Evolutionary conservation across 805 yeast species (phyloP).

Genomic region (Ogataea pilisensis): DNA sequence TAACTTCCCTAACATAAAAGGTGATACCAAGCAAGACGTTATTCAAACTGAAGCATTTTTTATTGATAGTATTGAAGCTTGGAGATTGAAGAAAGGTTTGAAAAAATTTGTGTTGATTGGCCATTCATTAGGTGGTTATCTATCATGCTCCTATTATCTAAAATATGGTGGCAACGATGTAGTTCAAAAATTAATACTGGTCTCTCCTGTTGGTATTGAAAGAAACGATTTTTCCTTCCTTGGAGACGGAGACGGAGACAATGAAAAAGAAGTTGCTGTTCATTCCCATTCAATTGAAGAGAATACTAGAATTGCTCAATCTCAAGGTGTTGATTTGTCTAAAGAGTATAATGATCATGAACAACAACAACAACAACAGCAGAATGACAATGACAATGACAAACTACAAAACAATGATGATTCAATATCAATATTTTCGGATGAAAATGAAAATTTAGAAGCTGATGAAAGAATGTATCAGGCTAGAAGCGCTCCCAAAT

Average conservation of each 20-base stretch:
- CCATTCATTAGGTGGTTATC: slow-evolving; percentile 77
- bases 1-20: slow-evolving; percentile 26
- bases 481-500: slow-evolving; percentile 31
- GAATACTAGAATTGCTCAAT: slow-evolving; percentile 17
- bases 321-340: slow-evolving; percentile 30
- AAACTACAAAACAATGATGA: slow-evolving; percentile 3
- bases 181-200: slow-evolving; percentile 52
- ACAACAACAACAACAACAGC: too few relatives aligned
- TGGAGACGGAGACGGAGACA: background rate
- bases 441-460: slow-evolving; percentile 6
- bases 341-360: slow-evolving; percentile 28
- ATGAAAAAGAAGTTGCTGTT: background rate
- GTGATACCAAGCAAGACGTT: slow-evolving; percentile 35
- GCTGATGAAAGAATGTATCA: slow-evolving; percentile 17
- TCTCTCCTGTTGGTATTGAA: slow-evolving; percentile 80
- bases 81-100: slow-evolving; percentile 52
- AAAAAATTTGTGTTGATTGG: slow-evolving; percentile 60
- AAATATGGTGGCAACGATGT: slow-evolving; percentile 43
- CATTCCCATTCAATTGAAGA: slow-evolving; percentile 8
- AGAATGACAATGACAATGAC: slow-evolving; percentile 4
- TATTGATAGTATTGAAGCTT: slow-evolving; percentile 53
- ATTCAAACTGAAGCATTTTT: slow-evolving; percentile 54
- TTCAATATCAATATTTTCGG: slow-evolving; percentile 11
- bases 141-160: slow-evolving; percentile 61
- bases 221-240: slow-evolving; percentile 48